Percentiles rank a stretch among this genome's conserved stretches.
These are phyloP conservation scores for Penicillium robsamsonii DNA, from an alignment of 495 filamentous ascomycete species.

Conservation along the genomic window DNA sequence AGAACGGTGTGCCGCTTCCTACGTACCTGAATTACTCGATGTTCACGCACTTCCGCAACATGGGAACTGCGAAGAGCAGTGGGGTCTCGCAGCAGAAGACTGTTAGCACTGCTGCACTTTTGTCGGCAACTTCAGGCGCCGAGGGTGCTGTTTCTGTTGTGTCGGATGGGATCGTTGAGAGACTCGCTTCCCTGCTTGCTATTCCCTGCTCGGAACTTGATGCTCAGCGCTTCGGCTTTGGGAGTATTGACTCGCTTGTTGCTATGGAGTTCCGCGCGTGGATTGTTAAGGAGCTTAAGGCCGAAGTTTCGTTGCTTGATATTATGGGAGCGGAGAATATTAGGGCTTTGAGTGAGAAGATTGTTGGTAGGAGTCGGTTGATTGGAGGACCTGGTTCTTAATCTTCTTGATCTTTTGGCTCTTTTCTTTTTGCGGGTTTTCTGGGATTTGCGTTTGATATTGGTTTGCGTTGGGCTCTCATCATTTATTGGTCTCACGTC, in stretches of 20 bases:
- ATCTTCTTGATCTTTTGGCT: not conserved
- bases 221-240: constrained; percentile 28
- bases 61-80: not conserved
- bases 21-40: constrained; percentile 29
- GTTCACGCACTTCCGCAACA: constrained; percentile 28
- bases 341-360: constrained; percentile 25
- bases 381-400: not conserved
- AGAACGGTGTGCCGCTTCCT: constrained; percentile 25
- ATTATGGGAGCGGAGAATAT: constrained; percentile 36
- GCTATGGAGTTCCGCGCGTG: constrained; percentile 49
- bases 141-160: constrained; percentile 23
- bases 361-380: constrained; percentile 15
- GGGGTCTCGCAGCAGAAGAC: constrained; percentile 10
- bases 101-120: constrained; percentile 13
- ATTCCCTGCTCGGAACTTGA: constrained; percentile 43
- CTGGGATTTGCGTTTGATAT: not conserved
- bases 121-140: constrained; percentile 6
- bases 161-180: constrained; percentile 24
- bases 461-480: not conserved
- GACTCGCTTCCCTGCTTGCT: constrained; percentile 28
- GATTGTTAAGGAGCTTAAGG: constrained; percentile 36
- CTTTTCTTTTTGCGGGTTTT: not conserved
- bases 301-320: constrained; percentile 41
- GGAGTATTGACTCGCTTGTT: constrained; percentile 47
- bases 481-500: not conserved